Conservation (phyloP, 1,139 yeast genomes). For the Diutina rugosa region DNA sequence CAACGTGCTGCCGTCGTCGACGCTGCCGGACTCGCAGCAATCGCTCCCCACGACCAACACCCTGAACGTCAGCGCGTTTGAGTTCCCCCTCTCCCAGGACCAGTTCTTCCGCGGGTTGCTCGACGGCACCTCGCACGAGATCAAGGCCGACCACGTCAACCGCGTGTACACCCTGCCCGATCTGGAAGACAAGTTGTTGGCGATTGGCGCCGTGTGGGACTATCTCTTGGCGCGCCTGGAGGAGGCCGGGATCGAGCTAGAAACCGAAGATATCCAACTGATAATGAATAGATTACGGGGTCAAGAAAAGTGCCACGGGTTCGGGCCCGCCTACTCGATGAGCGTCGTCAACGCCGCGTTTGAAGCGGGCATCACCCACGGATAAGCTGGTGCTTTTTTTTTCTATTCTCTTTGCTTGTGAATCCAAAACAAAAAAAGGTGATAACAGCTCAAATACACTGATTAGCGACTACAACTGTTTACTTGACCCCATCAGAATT, state of each 20-base stretch:
- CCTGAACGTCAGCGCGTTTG: conserved; percentile 10
- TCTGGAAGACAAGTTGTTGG: conserved; percentile 32
- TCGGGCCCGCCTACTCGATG: conserved; percentile 68
- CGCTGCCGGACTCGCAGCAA: neutral
- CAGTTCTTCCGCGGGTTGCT: conserved; percentile 20
- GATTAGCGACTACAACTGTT: neutral
- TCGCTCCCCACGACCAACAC: neutral
- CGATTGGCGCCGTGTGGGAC: conserved; percentile 78
- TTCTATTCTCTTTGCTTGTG: too few species aligned
- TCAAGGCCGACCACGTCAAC: neutral
- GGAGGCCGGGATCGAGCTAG: conserved; percentile 27
- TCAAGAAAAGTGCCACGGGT: conserved; percentile 64
- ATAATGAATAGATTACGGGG: conserved; percentile 54
- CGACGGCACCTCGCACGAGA: conserved; percentile 14
- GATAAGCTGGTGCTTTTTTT: neutral
- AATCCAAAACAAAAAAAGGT: too few species aligned
- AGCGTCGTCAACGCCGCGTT: conserved; percentile 24
- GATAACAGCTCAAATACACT: neutral
- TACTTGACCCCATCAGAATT: neutral
- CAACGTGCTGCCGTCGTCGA: neutral
- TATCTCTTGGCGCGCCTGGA: conserved; percentile 40
- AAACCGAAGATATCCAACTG: conserved; percentile 39
- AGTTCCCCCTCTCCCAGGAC: conserved; percentile 23
- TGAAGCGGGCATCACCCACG: neutral
- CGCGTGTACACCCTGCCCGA: conserved; percentile 19